phyloP scores from a whole-genome alignment of 495 filamentous ascomycete species.

The Aspergillus saccharolyticus region DNA sequence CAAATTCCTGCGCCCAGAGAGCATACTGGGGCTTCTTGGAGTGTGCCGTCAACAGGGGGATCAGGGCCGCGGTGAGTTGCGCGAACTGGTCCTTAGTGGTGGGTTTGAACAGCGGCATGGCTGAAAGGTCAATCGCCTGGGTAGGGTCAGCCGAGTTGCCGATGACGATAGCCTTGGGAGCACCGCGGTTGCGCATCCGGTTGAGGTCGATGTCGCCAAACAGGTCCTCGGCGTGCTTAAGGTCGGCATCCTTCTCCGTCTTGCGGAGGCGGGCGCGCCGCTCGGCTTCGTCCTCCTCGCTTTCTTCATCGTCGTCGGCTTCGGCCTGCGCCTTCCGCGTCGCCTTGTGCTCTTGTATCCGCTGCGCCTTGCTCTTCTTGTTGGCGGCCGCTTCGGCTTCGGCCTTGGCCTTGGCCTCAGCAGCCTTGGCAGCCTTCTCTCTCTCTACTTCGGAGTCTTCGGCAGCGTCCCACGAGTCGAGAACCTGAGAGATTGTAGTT shows the following conservation, averaged over 20 bases:
- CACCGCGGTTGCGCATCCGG: conserved; percentile 50
- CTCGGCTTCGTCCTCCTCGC: conserved; percentile 68
- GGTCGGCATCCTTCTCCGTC: conserved; percentile 82
- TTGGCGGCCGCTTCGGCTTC: conserved; percentile 86
- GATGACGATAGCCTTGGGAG: conserved; percentile 56
- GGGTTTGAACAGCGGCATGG: conserved; percentile 83
- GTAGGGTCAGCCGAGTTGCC: conserved; percentile 65
- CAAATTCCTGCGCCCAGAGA: conserved; percentile 85
- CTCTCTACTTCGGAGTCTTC: conserved; percentile 96
- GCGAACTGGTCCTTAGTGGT: conserved; percentile 78
- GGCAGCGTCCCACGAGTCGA: conserved; percentile 95
- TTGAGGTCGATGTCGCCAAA: conserved; percentile 74
- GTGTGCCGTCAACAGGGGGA: conserved; percentile 66
- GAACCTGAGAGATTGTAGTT: conserved; percentile 51
- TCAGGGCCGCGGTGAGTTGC: conserved; percentile 64
- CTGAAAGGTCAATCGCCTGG: conserved; percentile 71
- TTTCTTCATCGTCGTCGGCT: conserved; percentile 50
- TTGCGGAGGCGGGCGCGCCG: conserved; percentile 65
- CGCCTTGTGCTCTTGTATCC: conserved; percentile 69
- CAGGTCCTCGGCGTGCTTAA: conserved; percentile 87
- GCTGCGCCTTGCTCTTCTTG: conserved; percentile 85
- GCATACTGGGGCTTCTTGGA: conserved; percentile 86
- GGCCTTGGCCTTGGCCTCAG: conserved; percentile 81
- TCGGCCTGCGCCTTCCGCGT: conserved; percentile 39
- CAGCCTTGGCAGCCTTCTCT: conserved; percentile 85